A percentile compares a stretch with the other conserved stretches of the same genome.
These are phyloP conservation scores for Corymbia citriodora DNA, from an alignment of 441 rosid genomes.

Conservation along the genomic window DNA sequence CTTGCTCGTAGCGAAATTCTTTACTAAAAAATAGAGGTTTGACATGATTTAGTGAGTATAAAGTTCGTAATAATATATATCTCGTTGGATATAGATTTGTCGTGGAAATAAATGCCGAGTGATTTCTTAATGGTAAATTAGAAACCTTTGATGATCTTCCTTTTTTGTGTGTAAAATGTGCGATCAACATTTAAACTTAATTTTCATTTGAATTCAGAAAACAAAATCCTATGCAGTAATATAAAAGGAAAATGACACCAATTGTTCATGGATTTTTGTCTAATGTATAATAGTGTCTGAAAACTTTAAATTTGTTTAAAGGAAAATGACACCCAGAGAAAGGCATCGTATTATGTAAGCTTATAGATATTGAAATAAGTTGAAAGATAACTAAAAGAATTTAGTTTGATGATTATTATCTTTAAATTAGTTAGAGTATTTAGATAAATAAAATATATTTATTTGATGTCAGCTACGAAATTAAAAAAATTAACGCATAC, in stretches of 20 bases:
- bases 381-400: too few relatives aligned
- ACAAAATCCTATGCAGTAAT: not conserved
- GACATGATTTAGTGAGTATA: not conserved
- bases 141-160: not conserved
- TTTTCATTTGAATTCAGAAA: not conserved
- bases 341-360: not conserved
- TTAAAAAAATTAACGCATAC: not conserved
- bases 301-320: too few relatives aligned
- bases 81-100: accelerated
- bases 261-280: too few relatives aligned
- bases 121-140: not conserved
- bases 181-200: not conserved
- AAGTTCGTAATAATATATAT: not conserved
- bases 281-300: too few relatives aligned
- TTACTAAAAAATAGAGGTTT: not conserved
- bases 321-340: not conserved
- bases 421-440: not conserved
- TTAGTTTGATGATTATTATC: not conserved
- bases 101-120: not conserved
- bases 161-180: not conserved
- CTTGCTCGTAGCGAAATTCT: not conserved
- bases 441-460: not conserved
- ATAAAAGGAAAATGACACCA: too few relatives aligned
- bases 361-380: too few relatives aligned
- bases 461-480: not conserved